phyloP scores from a whole-genome alignment of 345 rosid species.

The Eucalyptus caleyi region DNA sequence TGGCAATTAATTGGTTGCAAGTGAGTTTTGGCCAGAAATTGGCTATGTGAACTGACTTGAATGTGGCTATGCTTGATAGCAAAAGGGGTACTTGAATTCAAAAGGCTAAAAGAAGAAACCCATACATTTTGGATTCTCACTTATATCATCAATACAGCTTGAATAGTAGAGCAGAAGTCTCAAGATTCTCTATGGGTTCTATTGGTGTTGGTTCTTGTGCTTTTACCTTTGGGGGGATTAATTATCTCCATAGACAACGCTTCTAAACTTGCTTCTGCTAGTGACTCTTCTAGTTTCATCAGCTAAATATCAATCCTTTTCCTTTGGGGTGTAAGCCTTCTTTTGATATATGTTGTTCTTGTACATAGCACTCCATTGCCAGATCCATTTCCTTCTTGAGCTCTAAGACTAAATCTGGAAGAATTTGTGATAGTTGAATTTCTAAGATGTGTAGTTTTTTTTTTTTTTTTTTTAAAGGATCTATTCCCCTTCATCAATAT shows the following conservation, averaged over 20 bases:
- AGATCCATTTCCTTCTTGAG: background rate
- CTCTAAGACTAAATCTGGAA: background rate
- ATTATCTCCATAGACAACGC: background rate
- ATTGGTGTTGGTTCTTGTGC: background rate
- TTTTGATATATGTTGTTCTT: background rate
- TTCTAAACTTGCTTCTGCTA: background rate
- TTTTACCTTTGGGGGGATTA: background rate
- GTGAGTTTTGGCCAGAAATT: background rate
- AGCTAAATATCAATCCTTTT: background rate
- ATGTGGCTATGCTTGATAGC: background rate
- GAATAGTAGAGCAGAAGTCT: background rate
- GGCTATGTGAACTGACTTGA: background rate
- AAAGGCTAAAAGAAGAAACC: background rate
- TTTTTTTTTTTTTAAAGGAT: background rate
- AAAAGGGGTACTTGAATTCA: background rate
- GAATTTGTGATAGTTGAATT: background rate
- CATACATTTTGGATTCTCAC: background rate
- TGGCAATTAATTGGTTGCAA: background rate
- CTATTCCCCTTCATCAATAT: background rate
- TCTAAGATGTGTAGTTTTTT: background rate
- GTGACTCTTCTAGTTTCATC: background rate
- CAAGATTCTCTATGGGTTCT: background rate
- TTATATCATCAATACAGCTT: background rate
- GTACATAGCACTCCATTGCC: background rate
- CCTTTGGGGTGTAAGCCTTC: background rate